Percentiles rank a stretch among this genome's conserved stretches.
Evolutionary conservation across 768 basidiomycete genomes (phyloP).

Genomic region (Leccinellum luteum): DNA sequence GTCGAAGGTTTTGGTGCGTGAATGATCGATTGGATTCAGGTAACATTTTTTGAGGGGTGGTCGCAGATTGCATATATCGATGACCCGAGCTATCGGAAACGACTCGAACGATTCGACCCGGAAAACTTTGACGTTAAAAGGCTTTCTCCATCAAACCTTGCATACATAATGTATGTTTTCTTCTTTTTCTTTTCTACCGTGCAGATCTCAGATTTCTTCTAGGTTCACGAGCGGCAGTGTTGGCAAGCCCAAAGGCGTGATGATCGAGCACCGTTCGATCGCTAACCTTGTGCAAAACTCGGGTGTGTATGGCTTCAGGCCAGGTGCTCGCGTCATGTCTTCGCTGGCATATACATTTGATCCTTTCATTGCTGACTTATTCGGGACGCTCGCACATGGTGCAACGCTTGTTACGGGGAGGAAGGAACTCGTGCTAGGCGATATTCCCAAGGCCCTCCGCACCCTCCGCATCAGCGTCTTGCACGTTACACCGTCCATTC

Average conservation of each 20-base stretch:
- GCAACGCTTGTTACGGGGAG: constrained; percentile 20
- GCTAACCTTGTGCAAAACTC: constrained; percentile 22
- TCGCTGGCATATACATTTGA: constrained; percentile 32
- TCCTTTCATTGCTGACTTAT: constrained; percentile 19
- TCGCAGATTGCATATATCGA: constrained; percentile 28
- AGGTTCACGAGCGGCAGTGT: constrained; percentile 25
- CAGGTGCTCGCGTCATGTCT: constrained; percentile 26
- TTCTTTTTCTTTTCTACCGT: neutral
- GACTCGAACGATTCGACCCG: constrained; percentile 10
- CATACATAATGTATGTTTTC: constrained; percentile 27
- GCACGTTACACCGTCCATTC: constrained; percentile 32
- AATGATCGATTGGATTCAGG: neutral
- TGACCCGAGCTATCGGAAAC: constrained; percentile 27
- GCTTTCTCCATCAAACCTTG: constrained; percentile 20
- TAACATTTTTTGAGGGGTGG: neutral
- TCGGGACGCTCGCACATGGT: constrained; percentile 19
- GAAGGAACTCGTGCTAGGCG: constrained; percentile 30
- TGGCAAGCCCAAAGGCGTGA: constrained; percentile 25
- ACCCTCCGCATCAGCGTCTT: constrained; percentile 26
- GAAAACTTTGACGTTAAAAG: constrained; percentile 22
- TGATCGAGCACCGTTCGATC: constrained; percentile 23
- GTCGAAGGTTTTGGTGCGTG: constrained; percentile 22
- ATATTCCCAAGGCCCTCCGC: constrained; percentile 27
- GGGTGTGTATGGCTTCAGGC: constrained; percentile 20
- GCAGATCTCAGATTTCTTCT: neutral